These are phyloP conservation scores for Candida boidinii DNA, from an alignment of 805 yeast species.

Conservation along the genomic window DNA sequence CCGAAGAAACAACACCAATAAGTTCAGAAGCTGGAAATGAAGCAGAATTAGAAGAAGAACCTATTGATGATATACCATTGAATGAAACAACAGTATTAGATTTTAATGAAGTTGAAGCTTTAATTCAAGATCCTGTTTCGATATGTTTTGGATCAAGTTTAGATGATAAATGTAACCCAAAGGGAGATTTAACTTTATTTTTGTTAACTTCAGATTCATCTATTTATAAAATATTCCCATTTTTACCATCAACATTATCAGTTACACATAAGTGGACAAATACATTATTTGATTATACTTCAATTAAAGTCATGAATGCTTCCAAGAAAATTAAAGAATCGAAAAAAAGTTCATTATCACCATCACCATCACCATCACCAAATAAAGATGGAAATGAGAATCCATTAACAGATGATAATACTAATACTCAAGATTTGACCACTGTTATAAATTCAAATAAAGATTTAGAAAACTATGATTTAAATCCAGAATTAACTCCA, in stretches of 20 bases:
- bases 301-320: no score
- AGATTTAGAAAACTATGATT: constrained; percentile 3
- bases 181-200: constrained; percentile 45
- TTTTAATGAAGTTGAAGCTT: neutral
- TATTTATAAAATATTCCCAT: constrained; percentile 55
- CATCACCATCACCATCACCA: no score
- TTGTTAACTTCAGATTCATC: constrained; percentile 49
- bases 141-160: constrained; percentile 35
- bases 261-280: constrained; percentile 25
- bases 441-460: constrained; percentile 17
- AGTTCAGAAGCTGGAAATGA: neutral
- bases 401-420: no score
- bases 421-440: constrained; percentile 30
- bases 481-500: constrained; percentile 6
- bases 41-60: constrained; percentile 11
- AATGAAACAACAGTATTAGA: constrained; percentile 3
- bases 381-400: no score
- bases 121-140: constrained; percentile 28
- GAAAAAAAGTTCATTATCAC: no score
- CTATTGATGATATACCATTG: constrained; percentile 9
- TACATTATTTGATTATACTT: constrained; percentile 16
- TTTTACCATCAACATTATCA: constrained; percentile 39
- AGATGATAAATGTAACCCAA: constrained; percentile 11
- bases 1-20: constrained; percentile 1
- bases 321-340: no score